These are phyloP conservation scores for Niveomyces coronatus DNA, from an alignment of 2,329 filamentous ascomycete genomes.

Conservation along the genomic window DNA sequence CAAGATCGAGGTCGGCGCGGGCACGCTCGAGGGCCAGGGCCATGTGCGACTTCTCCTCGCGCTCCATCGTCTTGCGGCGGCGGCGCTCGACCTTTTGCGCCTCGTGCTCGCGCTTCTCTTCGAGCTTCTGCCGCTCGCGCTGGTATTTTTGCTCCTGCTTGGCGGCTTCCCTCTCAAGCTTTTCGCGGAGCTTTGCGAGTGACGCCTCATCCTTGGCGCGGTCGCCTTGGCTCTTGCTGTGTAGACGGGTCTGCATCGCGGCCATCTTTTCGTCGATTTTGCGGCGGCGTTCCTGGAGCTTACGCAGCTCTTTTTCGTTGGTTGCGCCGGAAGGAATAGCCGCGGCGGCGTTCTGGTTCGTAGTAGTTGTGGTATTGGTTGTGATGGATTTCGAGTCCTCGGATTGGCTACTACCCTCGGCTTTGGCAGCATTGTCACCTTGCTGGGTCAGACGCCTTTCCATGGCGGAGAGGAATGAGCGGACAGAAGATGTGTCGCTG, in stretches of 20 bases:
- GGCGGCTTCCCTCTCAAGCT: constrained; percentile 50
- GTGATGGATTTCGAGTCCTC: constrained; percentile 26
- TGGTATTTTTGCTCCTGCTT: constrained; percentile 59
- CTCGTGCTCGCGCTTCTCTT: constrained; percentile 53
- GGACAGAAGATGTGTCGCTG: constrained; percentile 36
- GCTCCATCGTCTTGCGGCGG: constrained; percentile 39
- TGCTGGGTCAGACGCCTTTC: constrained; percentile 22
- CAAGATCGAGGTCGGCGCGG: constrained; percentile 41
- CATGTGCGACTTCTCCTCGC: constrained; percentile 40
- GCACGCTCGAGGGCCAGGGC: constrained; percentile 42
- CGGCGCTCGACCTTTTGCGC: constrained; percentile 46
- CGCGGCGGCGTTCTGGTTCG: not conserved
- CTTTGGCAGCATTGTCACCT: not conserved
- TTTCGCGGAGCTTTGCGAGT: constrained; percentile 49
- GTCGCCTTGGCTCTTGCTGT: constrained; percentile 35
- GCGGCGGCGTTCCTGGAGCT: constrained; percentile 48
- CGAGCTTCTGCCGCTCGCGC: constrained; percentile 52
- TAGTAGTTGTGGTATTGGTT: not conserved
- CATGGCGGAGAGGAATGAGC: constrained; percentile 39
- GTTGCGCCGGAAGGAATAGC: constrained; percentile 14
- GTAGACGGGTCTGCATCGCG: constrained; percentile 40
- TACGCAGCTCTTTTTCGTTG: constrained; percentile 52
- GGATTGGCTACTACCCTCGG: constrained; percentile 20
- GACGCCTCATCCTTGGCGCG: constrained; percentile 39
- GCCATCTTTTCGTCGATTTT: constrained; percentile 54